A percentile compares a stretch with the other conserved stretches of the same genome.
Conservation (phyloP, 176 grass and related monocot species). For the Musa itinerans region DNA sequence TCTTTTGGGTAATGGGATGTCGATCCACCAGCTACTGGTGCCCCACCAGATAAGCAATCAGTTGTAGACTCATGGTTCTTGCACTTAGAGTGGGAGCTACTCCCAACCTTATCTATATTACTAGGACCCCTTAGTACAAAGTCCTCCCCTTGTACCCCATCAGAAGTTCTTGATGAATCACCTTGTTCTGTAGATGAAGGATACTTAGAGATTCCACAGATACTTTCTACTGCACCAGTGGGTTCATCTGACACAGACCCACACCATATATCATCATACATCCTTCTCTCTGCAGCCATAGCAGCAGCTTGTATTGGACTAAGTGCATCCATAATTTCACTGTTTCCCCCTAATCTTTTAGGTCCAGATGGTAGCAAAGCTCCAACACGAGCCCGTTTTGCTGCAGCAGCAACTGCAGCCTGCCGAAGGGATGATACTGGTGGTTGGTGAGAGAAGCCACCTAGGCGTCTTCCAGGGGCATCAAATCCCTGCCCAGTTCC, state of each 20-base stretch:
- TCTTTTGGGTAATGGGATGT: conserved; percentile 28
- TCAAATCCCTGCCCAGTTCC: conserved; percentile 86
- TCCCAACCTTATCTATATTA: conserved; percentile 15
- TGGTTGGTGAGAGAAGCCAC: conserved; percentile 67
- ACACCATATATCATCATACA: conserved; percentile 96
- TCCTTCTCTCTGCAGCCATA: conserved; percentile 90
- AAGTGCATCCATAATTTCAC: conserved; percentile 74
- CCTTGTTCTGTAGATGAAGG: conserved; percentile 11
- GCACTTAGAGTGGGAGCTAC: conserved; percentile 10
- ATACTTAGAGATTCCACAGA: background rate
- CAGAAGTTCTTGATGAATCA: conserved; percentile 16
- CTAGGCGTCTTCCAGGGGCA: conserved; percentile 55
- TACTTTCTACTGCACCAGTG: conserved; percentile 4
- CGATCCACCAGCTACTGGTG: conserved; percentile 24
- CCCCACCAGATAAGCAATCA: conserved; percentile 7
- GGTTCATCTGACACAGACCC: conserved; percentile 34
- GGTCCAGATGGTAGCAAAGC: conserved; percentile 64
- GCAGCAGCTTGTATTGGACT: conserved; percentile 94
- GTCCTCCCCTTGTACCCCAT: background rate
- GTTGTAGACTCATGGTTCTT: conserved; percentile 4
- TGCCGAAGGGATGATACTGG: conserved; percentile 49
- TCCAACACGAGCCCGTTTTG: conserved; percentile 68
- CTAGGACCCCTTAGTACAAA: background rate
- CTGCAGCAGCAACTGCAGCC: conserved; percentile 57
- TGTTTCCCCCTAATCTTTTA: conserved; percentile 70